These are phyloP conservation scores for Aspergillus sp. DNA, from an alignment of 2,329 filamentous ascomycete species.

Conservation along the genomic window DNA sequence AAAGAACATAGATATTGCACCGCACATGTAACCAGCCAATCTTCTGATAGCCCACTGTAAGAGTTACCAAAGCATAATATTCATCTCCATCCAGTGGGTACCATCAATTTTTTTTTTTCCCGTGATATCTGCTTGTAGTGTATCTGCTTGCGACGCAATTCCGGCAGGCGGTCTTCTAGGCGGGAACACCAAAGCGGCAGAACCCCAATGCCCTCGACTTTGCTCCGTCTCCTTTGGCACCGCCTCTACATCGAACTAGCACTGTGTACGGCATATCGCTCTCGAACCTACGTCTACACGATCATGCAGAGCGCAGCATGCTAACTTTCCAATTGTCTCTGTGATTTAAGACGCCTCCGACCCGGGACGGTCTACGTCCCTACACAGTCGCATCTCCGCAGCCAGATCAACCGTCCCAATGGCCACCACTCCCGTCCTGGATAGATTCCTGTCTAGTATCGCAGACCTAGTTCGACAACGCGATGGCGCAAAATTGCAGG, in stretches of 20 bases:
- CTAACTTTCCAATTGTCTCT: not conserved
- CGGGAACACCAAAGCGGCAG: not conserved
- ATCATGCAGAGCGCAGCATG: not conserved
- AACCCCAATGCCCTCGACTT: not conserved
- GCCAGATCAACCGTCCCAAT: slow-evolving; percentile 6
- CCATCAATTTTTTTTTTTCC: no score
- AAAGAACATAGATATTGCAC: no score
- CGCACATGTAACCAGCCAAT: no score
- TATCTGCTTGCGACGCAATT: not conserved
- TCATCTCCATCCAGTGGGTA: no score
- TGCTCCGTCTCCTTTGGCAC: not conserved
- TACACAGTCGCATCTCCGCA: not conserved
- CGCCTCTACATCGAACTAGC: not conserved
- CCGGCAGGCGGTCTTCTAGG: not conserved
- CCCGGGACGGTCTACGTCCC: not conserved
- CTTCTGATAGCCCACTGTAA: no score
- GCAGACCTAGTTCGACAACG: slow-evolving; percentile 55
- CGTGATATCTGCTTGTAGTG: no score
- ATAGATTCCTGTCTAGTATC: slow-evolving; percentile 62
- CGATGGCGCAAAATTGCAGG: slow-evolving; percentile 59
- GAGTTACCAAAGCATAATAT: no score
- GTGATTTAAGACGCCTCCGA: not conserved
- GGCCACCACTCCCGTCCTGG: slow-evolving; percentile 53
- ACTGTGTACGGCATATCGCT: not conserved
- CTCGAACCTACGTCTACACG: not conserved